Percentiles rank a stretch among this genome's conserved stretches.
Conservation (phyloP, 495 filamentous ascomycete genomes). For the Penicillium atrosanguineum region DNA sequence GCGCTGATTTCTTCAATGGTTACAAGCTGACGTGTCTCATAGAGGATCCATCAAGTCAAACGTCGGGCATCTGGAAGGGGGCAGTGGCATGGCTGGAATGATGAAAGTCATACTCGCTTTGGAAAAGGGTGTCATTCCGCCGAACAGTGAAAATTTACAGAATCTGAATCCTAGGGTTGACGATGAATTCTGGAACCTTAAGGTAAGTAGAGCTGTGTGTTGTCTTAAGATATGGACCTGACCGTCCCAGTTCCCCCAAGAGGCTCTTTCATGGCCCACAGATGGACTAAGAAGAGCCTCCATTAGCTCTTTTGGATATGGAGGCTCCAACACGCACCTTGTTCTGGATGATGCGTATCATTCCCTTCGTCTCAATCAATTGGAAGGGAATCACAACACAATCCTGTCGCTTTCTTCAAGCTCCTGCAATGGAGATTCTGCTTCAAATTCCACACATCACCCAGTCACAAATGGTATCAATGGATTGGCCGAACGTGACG, state of each 20-base stretch:
- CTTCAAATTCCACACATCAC: too few species aligned
- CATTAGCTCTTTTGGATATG: constrained; percentile 35
- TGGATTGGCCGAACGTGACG: too few species aligned
- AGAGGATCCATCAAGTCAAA: constrained; percentile 27
- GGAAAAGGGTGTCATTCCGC: constrained; percentile 38
- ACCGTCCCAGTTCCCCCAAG: background rate
- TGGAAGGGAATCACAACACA: constrained; percentile 18
- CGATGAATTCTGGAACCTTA: constrained; percentile 2
- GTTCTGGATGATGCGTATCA: constrained; percentile 32
- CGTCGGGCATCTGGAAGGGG: constrained; percentile 53
- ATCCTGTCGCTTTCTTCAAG: background rate
- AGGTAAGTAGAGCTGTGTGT: constrained; percentile 1
- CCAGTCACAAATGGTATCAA: too few species aligned
- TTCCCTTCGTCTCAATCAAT: constrained; percentile 6
- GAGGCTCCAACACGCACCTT: constrained; percentile 33
- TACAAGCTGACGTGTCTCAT: too few species aligned
- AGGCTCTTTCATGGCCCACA: constrained; percentile 10
- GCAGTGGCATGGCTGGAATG: constrained; percentile 54
- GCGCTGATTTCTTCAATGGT: too few species aligned
- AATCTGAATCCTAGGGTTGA: constrained; percentile 35
- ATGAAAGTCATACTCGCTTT: constrained; percentile 56
- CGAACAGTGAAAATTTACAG: constrained; percentile 3
- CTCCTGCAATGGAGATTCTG: too few species aligned
- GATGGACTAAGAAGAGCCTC: constrained; percentile 24
- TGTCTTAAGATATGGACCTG: background rate